A percentile compares a stretch with the other conserved stretches of the same genome.
Evolutionary conservation across 345 rosid species (phyloP).

Genomic region (Populus davidiana): DNA sequence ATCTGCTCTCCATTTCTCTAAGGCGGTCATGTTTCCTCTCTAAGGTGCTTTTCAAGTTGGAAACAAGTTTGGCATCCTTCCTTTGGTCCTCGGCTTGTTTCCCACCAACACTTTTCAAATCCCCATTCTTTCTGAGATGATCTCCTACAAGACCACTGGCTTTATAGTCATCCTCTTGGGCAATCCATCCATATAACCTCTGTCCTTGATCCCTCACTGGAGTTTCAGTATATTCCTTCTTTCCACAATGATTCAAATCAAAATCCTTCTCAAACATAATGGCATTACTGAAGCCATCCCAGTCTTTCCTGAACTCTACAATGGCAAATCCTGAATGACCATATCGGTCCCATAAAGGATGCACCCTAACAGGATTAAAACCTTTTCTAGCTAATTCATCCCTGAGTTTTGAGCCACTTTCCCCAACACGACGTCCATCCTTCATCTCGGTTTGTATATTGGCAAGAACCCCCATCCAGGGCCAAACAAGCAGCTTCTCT

Average conservation of each 20-base stretch:
- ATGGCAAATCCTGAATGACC: conserved; percentile 68
- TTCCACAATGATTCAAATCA: conserved; percentile 39
- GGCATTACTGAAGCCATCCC: conserved; percentile 57
- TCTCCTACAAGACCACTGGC: conserved; percentile 35
- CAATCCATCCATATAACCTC: conserved; percentile 65
- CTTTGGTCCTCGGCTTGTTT: conserved; percentile 47
- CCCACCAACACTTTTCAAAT: conserved; percentile 49
- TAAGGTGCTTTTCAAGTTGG: conserved; percentile 39
- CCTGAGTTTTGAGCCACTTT: conserved; percentile 53
- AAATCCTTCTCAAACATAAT: conserved; percentile 52
- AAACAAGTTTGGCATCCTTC: conserved; percentile 38
- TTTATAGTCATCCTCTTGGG: conserved; percentile 51
- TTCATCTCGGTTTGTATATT: conserved; percentile 44
- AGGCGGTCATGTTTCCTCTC: conserved; percentile 35
- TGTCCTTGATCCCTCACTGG: conserved; percentile 27
- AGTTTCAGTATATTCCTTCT: conserved; percentile 34
- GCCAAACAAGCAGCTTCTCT: conserved; percentile 43
- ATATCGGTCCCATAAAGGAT: too few relatives aligned
- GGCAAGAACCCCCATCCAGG: conserved; percentile 65
- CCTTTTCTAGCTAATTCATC: conserved; percentile 52
- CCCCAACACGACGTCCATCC: conserved; percentile 46
- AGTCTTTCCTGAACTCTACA: conserved; percentile 58
- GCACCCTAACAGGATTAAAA: conserved; percentile 39
- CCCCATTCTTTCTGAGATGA: conserved; percentile 47
- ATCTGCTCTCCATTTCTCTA: conserved; percentile 44